phyloP scores from a whole-genome alignment of 805 yeast species.

The Candida yuanshanica region DNA sequence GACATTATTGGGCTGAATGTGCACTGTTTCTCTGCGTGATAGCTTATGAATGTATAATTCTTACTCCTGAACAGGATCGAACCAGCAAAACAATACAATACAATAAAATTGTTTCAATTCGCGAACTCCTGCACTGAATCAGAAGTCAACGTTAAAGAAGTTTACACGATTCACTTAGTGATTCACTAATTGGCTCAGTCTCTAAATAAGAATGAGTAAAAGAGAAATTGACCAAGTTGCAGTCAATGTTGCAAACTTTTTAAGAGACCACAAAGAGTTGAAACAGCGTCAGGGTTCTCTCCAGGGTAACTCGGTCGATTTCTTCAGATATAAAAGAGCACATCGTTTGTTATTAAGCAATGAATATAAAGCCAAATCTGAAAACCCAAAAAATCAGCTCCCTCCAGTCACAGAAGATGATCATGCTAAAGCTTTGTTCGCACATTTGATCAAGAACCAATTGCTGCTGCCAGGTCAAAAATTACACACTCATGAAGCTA shows the following conservation, averaged over 20 bases:
- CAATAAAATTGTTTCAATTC: too few relatives aligned
- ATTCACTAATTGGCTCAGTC: neutral
- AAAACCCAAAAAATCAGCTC: conserved; percentile 39
- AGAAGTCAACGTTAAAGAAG: too few relatives aligned
- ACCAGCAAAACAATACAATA: too few relatives aligned
- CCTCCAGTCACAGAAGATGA: conserved; percentile 46
- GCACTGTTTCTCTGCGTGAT: too few relatives aligned
- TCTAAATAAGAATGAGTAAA: neutral
- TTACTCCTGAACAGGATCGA: too few relatives aligned
- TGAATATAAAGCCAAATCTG: conserved; percentile 54
- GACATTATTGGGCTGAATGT: too few relatives aligned
- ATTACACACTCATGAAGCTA: conserved; percentile 62
- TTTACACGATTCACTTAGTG: neutral
- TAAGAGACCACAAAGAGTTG: conserved; percentile 59
- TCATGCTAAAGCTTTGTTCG: conserved; percentile 58
- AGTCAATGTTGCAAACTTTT: conserved; percentile 61
- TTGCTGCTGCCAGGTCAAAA: conserved; percentile 73
- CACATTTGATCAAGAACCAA: conserved; percentile 64
- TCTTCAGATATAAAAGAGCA: conserved; percentile 84
- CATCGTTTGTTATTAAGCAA: conserved; percentile 69
- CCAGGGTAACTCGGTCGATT: conserved; percentile 66
- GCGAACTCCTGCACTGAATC: too few relatives aligned
- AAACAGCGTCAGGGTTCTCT: conserved; percentile 81
- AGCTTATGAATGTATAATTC: too few relatives aligned
- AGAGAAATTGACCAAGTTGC: conserved; percentile 44